These are phyloP conservation scores for Pseudoturritis turrita DNA, from an alignment of 345 rosid species.

Conservation along the genomic window DNA sequence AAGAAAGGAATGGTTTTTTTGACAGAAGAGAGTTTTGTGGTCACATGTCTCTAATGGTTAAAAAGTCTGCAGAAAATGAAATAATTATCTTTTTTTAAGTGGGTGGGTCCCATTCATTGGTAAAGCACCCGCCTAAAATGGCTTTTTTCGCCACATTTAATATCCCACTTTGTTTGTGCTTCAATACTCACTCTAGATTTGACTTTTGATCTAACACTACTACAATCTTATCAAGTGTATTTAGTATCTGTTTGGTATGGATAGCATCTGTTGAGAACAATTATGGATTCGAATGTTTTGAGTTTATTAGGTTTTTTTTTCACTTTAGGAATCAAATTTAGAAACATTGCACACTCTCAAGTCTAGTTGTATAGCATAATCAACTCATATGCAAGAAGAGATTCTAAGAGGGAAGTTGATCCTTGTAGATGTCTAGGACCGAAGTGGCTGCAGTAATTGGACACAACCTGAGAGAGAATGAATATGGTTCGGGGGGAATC, in stretches of 20 bases:
- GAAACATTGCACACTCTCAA: not conserved
- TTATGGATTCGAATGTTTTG: not conserved
- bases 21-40: conserved; percentile 11
- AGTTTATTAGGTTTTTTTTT: not conserved
- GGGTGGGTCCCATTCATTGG: conserved; percentile 22
- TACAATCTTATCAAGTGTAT: not conserved
- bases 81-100: not conserved
- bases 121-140: conserved; percentile 24
- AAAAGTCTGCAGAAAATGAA: not conserved
- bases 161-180: conserved; percentile 20
- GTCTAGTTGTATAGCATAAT: conserved; percentile 7
- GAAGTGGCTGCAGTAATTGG: conserved; percentile 56
- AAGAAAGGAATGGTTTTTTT: not conserved
- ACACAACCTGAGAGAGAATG: conserved; percentile 61
- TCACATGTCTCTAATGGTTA: conserved; percentile 25
- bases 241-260: too few relatives aligned
- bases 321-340: not conserved
- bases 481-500: conserved; percentile 65
- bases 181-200: not conserved
- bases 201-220: not conserved
- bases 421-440: conserved; percentile 47
- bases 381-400: conserved; percentile 1
- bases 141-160: conserved; percentile 17
- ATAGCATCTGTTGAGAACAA: too few relatives aligned
- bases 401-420: conserved; percentile 46